Evolutionary conservation across 176 grass and related monocot species (phyloP).

Genomic region (Oryza rufipogon): DNA sequence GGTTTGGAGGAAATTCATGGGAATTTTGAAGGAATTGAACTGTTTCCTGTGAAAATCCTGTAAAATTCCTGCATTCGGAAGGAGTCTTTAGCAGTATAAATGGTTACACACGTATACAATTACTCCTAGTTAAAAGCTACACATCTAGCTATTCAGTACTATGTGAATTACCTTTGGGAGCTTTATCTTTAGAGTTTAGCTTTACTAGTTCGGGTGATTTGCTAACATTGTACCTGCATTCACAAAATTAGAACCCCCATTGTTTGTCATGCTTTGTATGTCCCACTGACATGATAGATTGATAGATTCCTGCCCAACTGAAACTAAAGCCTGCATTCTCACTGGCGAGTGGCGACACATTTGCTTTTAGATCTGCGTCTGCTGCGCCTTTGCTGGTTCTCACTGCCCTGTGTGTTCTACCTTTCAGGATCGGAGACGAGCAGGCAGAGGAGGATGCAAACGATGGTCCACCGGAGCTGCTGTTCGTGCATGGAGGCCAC

Average conservation of each 20-base stretch:
- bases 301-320: background rate
- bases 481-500: conserved; percentile 88
- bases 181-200: background rate
- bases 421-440: conserved; percentile 86
- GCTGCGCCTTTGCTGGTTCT: background rate
- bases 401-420: background rate
- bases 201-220: background rate
- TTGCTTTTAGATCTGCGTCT: background rate
- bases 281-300: background rate
- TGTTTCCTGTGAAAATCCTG: too few species aligned
- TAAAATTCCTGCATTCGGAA: too few species aligned
- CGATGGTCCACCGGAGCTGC: conserved; percentile 84
- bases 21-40: too few species aligned
- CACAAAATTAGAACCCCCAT: background rate
- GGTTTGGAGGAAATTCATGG: too few species aligned
- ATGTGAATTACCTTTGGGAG: background rate
- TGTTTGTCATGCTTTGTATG: background rate
- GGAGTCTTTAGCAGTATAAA: background rate
- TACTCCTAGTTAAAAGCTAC: background rate
- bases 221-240: background rate
- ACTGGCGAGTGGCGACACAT: background rate
- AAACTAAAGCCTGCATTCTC: conserved; percentile 19
- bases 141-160: background rate
- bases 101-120: background rate
- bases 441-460: conserved; percentile 80